A percentile compares a stretch with the other conserved stretches of the same genome.
Evolutionary conservation across 495 filamentous ascomycete genomes (phyloP).

Genomic region (Neurospora africana): DNA sequence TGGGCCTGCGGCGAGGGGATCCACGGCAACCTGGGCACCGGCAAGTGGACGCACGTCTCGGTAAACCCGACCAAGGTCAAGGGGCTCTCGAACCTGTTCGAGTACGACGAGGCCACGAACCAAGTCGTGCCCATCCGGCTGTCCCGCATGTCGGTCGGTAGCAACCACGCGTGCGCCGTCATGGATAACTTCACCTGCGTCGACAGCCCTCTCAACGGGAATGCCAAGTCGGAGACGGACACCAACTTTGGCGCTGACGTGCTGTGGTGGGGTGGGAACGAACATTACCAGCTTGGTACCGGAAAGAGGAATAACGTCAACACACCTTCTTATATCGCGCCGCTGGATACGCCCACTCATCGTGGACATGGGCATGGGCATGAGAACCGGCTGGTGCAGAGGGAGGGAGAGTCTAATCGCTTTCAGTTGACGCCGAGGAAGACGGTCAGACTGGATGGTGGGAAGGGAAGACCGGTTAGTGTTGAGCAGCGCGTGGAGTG

Average conservation of each 20-base stretch:
- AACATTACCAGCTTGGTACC: conserved; percentile 84
- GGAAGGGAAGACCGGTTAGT: conserved; percentile 53
- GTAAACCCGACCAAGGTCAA: conserved; percentile 72
- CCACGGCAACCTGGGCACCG: conserved; percentile 69
- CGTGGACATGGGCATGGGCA: conserved; percentile 8
- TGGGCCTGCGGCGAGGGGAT: conserved; percentile 84
- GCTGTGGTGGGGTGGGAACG: conserved; percentile 90
- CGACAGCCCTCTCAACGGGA: conserved; percentile 26
- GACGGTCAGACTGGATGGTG: conserved; percentile 53
- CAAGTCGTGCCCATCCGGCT: conserved; percentile 67
- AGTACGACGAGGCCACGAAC: conserved; percentile 68
- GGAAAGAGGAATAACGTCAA: conserved; percentile 73
- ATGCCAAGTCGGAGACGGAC: conserved; percentile 44
- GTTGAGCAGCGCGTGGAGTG: conserved; percentile 87
- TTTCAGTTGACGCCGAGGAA: conserved; percentile 78
- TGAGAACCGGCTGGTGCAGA: conserved; percentile 35
- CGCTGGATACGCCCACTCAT: conserved; percentile 43
- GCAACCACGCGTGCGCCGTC: conserved; percentile 67
- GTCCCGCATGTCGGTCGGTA: conserved; percentile 53
- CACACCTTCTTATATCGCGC: conserved; percentile 66
- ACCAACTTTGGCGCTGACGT: conserved; percentile 78
- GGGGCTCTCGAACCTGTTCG: conserved; percentile 65
- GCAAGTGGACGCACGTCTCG: conserved; percentile 85
- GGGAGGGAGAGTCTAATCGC: conserved; percentile 54
- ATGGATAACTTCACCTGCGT: conserved; percentile 69